Percentiles rank a stretch among this genome's conserved stretches.
These are phyloP conservation scores for Phytopythium ostracodes DNA, from an alignment of 352 stramenopile genomes.

Conservation along the genomic window DNA sequence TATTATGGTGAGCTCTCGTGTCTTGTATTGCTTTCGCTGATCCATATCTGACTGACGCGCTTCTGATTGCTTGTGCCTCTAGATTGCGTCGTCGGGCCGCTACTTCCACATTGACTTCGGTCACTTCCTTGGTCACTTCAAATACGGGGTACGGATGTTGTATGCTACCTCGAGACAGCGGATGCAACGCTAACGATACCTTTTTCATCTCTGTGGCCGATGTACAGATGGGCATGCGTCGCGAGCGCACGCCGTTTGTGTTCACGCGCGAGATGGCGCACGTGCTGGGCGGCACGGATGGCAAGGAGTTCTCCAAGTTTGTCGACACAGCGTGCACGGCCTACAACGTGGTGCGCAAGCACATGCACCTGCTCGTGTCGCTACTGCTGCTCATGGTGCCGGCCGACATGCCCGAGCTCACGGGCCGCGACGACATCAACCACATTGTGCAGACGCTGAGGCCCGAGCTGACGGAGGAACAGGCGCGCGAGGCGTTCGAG, in stretches of 20 bases:
- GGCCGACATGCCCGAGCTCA: slow-evolving; percentile 84
- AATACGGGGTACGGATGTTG: slow-evolving; percentile 60
- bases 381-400: slow-evolving; percentile 84
- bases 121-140: slow-evolving; percentile 86
- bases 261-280: slow-evolving; percentile 89
- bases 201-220: background rate
- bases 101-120: slow-evolving; percentile 91
- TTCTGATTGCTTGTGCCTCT: background rate
- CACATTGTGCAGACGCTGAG: slow-evolving; percentile 75
- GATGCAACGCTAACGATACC: background rate
- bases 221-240: slow-evolving; percentile 65
- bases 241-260: slow-evolving; percentile 84
- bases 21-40: background rate
- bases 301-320: slow-evolving; percentile 70
- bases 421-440: slow-evolving; percentile 80
- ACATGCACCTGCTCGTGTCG: slow-evolving; percentile 85
- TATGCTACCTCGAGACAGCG: background rate
- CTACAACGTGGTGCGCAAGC: slow-evolving; percentile 77
- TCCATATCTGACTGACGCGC: background rate
- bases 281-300: slow-evolving; percentile 74
- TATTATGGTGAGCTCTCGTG: slow-evolving; percentile 83
- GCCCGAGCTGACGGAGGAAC: slow-evolving; percentile 64
- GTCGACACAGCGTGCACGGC: slow-evolving; percentile 64
- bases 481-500: slow-evolving; percentile 62
- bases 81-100: slow-evolving; percentile 69